These are phyloP conservation scores for Andrographis paniculata DNA, from an alignment of 305 asterid species.

Conservation along the genomic window DNA sequence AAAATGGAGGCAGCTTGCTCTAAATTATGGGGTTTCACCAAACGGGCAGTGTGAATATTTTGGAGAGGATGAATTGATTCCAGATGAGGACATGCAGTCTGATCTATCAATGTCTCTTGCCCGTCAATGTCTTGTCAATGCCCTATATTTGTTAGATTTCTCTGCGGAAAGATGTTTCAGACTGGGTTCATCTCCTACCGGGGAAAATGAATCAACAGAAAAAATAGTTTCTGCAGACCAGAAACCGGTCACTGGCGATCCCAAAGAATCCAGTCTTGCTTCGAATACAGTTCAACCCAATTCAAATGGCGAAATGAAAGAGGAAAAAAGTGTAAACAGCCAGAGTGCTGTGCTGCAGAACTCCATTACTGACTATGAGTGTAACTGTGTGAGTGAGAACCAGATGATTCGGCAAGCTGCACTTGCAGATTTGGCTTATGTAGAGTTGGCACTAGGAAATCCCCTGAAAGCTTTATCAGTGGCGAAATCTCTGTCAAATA, in stretches of 20 bases:
- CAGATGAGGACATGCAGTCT: slow-evolving; percentile 32
- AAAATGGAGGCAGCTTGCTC: slow-evolving; percentile 79
- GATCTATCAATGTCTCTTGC: slow-evolving; percentile 63
- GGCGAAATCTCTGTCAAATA: slow-evolving; percentile 53
- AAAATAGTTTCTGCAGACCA: slow-evolving; percentile 22
- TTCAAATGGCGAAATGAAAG: slow-evolving; percentile 77
- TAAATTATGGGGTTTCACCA: slow-evolving; percentile 32
- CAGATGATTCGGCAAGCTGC: slow-evolving; percentile 62
- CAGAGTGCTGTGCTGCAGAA: slow-evolving; percentile 37
- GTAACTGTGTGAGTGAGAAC: slow-evolving; percentile 43
- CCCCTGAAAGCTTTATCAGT: slow-evolving; percentile 58
- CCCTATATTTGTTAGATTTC: slow-evolving; percentile 51
- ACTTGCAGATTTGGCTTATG: slow-evolving; percentile 81
- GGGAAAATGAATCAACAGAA: slow-evolving; percentile 43
- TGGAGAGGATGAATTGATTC: slow-evolving; percentile 28
- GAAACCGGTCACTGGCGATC: slow-evolving; percentile 20
- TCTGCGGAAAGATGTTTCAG: slow-evolving; percentile 27
- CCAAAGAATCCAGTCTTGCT: slow-evolving; percentile 22
- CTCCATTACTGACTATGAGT: slow-evolving; percentile 40
- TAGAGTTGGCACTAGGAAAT: slow-evolving; percentile 69
- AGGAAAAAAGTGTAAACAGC: slow-evolving; percentile 50
- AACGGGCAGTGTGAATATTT: slow-evolving; percentile 26
- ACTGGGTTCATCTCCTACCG: slow-evolving; percentile 24
- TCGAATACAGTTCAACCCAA: slow-evolving; percentile 33
- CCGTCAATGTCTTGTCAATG: slow-evolving; percentile 64